Percentiles rank a stretch among this genome's conserved stretches.
Evolutionary conservation across 139 green algal species (phyloP).

Genomic region (Gonium pectorale): DNA sequence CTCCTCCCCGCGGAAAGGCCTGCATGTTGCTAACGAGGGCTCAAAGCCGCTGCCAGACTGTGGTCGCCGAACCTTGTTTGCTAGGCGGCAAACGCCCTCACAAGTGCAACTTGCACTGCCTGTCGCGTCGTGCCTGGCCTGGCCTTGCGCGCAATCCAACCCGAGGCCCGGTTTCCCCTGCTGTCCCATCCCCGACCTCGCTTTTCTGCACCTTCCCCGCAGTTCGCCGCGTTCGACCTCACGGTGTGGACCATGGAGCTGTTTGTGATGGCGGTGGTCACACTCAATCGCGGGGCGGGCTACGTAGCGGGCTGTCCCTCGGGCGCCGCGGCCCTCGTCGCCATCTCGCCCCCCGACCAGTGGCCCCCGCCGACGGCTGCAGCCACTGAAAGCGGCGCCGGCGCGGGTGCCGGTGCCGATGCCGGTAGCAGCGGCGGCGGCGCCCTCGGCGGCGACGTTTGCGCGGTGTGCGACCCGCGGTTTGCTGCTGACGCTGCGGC

Average conservation of each 20-base stretch:
- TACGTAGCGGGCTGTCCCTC: conserved; percentile 7
- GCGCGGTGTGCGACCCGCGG: not conserved
- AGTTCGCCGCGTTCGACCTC: not conserved
- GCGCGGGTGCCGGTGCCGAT: not conserved
- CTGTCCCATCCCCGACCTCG: no score
- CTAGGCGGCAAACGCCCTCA: no score
- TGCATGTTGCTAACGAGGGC: no score
- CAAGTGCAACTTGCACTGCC: no score
- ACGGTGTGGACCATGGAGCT: not conserved
- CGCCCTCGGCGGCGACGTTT: not conserved
- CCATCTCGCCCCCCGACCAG: not conserved
- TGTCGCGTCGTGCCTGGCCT: no score
- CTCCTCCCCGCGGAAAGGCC: no score
- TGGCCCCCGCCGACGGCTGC: not conserved
- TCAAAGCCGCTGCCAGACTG: no score
- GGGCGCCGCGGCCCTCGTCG: not conserved
- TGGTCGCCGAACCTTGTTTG: no score
- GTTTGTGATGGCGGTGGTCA: conserved; percentile 7
- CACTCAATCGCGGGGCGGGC: not conserved
- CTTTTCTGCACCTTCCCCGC: no score
- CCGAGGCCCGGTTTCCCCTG: no score
- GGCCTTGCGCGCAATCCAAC: no score
- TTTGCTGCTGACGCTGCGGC: not conserved
- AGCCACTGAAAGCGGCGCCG: no score
- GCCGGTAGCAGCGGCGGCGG: not conserved